phyloP scores from a whole-genome alignment of 2,329 filamentous ascomycete genomes.

The Phaeosphaeria sp. region DNA sequence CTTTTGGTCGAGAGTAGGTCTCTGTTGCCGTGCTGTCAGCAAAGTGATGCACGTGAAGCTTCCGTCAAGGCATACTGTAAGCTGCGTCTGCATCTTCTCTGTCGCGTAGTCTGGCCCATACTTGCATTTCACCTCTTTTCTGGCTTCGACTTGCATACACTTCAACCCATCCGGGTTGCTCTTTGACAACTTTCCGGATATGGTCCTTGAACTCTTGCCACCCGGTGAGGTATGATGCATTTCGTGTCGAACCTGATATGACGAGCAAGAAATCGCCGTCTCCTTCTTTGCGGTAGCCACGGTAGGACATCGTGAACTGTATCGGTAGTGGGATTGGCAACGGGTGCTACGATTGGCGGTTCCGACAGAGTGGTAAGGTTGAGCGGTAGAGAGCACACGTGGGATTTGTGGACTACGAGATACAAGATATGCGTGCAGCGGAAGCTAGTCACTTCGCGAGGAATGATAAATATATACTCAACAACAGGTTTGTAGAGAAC shows the following conservation, averaged over 20 bases:
- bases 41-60: background rate
- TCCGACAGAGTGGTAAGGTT: background rate
- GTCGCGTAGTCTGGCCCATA: conserved; percentile 45
- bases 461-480: background rate
- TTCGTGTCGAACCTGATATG: conserved; percentile 30
- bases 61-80: conserved; percentile 31
- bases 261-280: conserved; percentile 40
- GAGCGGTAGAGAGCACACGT: background rate
- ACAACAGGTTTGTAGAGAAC: background rate
- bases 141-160: conserved; percentile 33
- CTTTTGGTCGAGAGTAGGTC: conserved; percentile 26
- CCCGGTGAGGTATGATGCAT: conserved; percentile 34
- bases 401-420: background rate
- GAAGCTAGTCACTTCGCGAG: background rate
- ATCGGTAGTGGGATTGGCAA: background rate
- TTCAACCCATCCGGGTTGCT: conserved; percentile 48
- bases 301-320: conserved; percentile 17
- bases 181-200: conserved; percentile 39
- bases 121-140: conserved; percentile 39
- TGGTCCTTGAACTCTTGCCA: conserved; percentile 50
- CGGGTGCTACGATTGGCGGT: background rate
- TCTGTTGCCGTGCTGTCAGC: conserved; percentile 13
- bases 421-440: background rate
- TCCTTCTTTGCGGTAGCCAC: conserved; percentile 19
- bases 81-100: conserved; percentile 42